Base-by-base conservation (phyloP, 352 stramenopile species). In the Phytophthora kernoviae region DNA sequence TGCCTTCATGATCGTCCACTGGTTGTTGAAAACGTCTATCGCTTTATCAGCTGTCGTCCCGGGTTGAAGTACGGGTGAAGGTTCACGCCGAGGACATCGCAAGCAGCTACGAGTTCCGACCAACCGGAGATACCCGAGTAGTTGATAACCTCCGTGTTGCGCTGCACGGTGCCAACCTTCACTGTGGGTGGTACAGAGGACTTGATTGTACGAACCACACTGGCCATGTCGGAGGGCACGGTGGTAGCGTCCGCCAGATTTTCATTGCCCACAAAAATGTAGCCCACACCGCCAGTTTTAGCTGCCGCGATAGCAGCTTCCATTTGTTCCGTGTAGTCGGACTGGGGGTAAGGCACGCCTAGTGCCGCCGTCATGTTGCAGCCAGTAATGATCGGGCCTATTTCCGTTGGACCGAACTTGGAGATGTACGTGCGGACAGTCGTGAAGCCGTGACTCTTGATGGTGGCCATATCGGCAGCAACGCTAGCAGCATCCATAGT, bases 211-310 rank as follows among this genome's bases (percentile, higher is more conserved):
- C 60, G 58, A 33, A 90, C 87, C 24, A 70, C 37, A 3, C 33
- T 18, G 54, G 73, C 68, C 59, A 85, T 74, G 0, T 69, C 65
- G 2, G 18, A 6, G 0, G 75, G 73, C 15, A 85, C 75, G 1
- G 7, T 56, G 22, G 7, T 41, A 9, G 55, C 34, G 24, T 33
- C 41, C 3, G 57, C 71, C 37, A 87, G 59, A 50, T 90, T 88
- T 46, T 90, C 80, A 42, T 90, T 88, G 12, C 80, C 80, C 34
- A 88, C 64, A 22, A 90, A 83, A 47, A 90, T 82, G 54, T 84
- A 84, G 34, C 65, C 50, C 17, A 90, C 74, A 24, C 50, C 62
- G 22, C 75, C 73, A 8, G 36, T 54, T 4, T 69, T 73, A n/a
- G 74, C 72, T 0, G 76, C 72, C 18, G 53, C 58, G 27, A 87